Evolutionary conservation across 148 eudicot genomes (phyloP).

Genomic region (Talinum fruticosum): DNA sequence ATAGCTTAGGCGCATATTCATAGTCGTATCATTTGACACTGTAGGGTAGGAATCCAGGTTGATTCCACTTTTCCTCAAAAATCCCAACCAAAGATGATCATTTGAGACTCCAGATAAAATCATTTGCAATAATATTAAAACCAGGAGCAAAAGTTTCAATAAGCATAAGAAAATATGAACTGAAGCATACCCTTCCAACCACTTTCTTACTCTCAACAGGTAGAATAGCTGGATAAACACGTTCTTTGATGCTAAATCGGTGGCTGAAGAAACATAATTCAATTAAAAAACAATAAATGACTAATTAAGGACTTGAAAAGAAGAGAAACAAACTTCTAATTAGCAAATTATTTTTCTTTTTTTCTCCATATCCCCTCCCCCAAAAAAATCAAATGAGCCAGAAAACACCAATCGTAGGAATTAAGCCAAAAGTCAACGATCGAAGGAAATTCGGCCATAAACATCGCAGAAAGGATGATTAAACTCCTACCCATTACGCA

Average conservation of each 20-base stretch:
- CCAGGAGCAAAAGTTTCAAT: neutral
- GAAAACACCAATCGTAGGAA: no score
- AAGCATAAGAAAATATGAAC: neutral
- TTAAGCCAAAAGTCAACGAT: neutral
- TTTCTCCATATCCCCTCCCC: no score
- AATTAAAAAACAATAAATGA: conserved; percentile 1
- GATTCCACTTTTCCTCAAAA: neutral
- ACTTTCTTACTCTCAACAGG: conserved; percentile 74
- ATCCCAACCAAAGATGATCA: neutral
- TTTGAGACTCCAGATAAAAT: neutral
- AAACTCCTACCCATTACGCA: conserved; percentile 13
- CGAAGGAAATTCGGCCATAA: neutral
- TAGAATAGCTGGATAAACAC: conserved; percentile 86
- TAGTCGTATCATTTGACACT: neutral
- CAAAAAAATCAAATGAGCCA: no score
- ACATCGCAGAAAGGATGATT: neutral
- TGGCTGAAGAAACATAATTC: conserved; percentile 43
- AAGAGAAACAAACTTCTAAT: neutral
- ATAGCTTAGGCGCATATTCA: neutral
- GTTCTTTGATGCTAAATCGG: conserved; percentile 81
- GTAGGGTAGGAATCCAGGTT: neutral
- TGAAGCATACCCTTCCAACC: conserved; percentile 61
- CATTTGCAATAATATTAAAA: neutral
- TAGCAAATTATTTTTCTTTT: no score
- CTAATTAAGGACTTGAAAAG: neutral